phyloP scores from a whole-genome alignment of 208 protist species.

The Polymyxa betae region DNA sequence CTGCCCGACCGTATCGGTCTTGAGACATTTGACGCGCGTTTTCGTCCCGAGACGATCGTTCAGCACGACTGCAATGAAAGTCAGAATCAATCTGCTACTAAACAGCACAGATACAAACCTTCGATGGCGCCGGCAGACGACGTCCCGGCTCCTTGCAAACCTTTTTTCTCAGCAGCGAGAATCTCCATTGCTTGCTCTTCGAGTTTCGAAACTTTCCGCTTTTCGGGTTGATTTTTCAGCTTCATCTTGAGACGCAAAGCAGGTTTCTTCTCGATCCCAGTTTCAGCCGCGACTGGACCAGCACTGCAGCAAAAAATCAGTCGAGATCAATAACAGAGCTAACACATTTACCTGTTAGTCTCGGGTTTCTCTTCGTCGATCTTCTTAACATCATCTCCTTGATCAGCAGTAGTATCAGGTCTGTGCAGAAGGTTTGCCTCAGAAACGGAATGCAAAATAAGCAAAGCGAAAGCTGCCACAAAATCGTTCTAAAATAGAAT shows the following conservation, averaged over 20 bases:
- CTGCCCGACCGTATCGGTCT: slow-evolving; percentile 79
- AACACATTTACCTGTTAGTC: too few relatives aligned
- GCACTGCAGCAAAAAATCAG: too few relatives aligned
- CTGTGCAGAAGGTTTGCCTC: too few relatives aligned
- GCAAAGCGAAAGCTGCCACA: too few relatives aligned
- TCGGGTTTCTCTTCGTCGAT: too few relatives aligned
- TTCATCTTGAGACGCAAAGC: slow-evolving; percentile 13
- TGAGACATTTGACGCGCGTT: slow-evolving; percentile 76
- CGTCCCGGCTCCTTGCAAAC: not conserved
- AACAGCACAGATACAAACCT: not conserved
- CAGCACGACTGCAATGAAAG: slow-evolving; percentile 76
- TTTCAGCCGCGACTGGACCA: not conserved
- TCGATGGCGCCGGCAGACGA: not conserved
- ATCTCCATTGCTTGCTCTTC: not conserved
- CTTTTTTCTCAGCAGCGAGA: not conserved
- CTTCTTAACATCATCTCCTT: too few relatives aligned
- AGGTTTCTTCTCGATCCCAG: not conserved
- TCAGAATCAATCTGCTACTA: slow-evolving; percentile 48
- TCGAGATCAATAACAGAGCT: too few relatives aligned
- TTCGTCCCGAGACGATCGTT: slow-evolving; percentile 81
- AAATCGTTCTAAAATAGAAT: too few relatives aligned
- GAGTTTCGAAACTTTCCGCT: not conserved
- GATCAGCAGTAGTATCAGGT: too few relatives aligned
- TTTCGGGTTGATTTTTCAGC: not conserved
- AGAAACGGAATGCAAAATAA: too few relatives aligned